Conservation (phyloP, 2,329 filamentous ascomycete species). For the Aspergillus sp. region DNA sequence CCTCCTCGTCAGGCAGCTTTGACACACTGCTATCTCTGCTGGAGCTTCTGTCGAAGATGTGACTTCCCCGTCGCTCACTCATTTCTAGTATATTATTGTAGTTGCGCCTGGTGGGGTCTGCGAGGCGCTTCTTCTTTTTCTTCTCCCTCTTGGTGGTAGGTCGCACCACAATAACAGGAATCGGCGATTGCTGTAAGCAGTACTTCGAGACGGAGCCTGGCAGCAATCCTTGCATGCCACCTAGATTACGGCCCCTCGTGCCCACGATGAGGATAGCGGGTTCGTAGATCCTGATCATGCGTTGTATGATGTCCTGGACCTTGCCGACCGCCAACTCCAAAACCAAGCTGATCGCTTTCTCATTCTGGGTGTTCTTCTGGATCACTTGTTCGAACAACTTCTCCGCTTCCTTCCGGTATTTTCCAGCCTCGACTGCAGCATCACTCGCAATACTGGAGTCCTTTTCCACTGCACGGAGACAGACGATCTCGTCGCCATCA, state of each 20-base stretch:
- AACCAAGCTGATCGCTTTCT: constrained; percentile 78
- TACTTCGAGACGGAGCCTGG: constrained; percentile 93
- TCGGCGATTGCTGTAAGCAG: constrained; percentile 88
- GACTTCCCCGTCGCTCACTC: constrained; percentile 54
- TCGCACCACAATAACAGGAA: constrained; percentile 89
- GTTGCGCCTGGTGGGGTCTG: constrained; percentile 72
- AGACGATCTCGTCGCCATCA: constrained; percentile 91
- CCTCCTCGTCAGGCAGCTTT: constrained; percentile 50
- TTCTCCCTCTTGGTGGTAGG: constrained; percentile 85
- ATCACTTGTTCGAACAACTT: constrained; percentile 74
- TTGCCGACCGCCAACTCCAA: constrained; percentile 88
- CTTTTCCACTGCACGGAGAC: constrained; percentile 83
- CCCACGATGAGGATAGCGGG: constrained; percentile 90
- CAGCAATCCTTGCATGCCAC: constrained; percentile 81
- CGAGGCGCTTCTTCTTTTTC: constrained; percentile 81
- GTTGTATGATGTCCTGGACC: constrained; percentile 85
- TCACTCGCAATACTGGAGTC: constrained; percentile 70
- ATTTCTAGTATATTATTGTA: constrained; percentile 78
- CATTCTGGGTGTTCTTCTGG: constrained; percentile 74
- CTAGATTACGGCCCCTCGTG: constrained; percentile 79
- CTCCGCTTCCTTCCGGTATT: constrained; percentile 75
- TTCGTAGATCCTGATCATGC: constrained; percentile 88
- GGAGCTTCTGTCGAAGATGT: constrained; percentile 54
- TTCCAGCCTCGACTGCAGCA: constrained; percentile 62
- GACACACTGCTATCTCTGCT: constrained; percentile 50